Evolutionary conservation across 2,329 filamentous ascomycete genomes (phyloP).

Genomic region (Phialophora macrospora): DNA sequence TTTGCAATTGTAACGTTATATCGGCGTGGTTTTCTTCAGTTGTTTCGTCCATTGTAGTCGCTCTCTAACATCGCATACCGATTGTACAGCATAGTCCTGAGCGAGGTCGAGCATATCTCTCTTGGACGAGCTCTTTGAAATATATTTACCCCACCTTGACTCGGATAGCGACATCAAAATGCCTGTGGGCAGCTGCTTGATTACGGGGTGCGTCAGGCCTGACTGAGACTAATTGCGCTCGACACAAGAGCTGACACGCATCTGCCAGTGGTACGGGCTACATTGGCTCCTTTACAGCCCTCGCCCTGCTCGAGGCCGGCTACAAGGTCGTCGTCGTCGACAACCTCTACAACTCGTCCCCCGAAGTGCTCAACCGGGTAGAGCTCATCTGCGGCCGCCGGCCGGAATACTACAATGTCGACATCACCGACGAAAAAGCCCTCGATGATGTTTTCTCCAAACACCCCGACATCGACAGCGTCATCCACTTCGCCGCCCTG

Average conservation of each 20-base stretch:
- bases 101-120: not conserved
- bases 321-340: slow-evolving; percentile 98
- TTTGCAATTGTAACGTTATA: not conserved
- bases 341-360: slow-evolving; percentile 95
- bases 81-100: not conserved
- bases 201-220: slow-evolving; percentile 75
- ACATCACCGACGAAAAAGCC: slow-evolving; percentile 82
- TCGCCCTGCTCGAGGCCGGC: slow-evolving; percentile 88
- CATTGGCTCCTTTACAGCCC: slow-evolving; percentile 95
- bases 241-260: slow-evolving; percentile 21
- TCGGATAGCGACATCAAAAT: slow-evolving; percentile 53
- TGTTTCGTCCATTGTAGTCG: not conserved
- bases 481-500: slow-evolving; percentile 97
- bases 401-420: slow-evolving; percentile 80
- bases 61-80: not conserved
- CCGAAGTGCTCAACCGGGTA: slow-evolving; percentile 90
- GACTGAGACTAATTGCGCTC: not conserved
- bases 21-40: not conserved
- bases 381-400: slow-evolving; percentile 90
- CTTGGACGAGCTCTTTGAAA: not conserved
- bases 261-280: slow-evolving; percentile 86
- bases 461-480: slow-evolving; percentile 93
- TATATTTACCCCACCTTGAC: slow-evolving; percentile 19
- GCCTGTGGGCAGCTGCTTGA: slow-evolving; percentile 83
- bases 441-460: slow-evolving; percentile 86